Percentiles rank a stretch among this genome's conserved stretches.
phyloP scores from a whole-genome alignment of 257 asterid species.

The Solanum bukasovii region DNA sequence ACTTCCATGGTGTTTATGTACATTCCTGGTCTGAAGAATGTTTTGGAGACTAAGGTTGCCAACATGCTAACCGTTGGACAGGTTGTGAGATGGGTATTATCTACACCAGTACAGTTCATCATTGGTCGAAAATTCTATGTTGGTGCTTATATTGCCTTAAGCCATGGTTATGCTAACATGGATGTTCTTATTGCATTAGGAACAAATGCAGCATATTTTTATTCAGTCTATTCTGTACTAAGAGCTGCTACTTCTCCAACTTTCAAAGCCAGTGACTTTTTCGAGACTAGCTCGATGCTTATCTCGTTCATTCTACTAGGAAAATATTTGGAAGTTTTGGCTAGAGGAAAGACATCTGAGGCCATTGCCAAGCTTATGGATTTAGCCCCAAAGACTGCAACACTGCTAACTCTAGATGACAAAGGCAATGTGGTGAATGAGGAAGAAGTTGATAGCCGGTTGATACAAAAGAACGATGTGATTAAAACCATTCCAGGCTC shows the following conservation, averaged over 20 bases:
- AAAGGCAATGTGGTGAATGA: conserved; percentile 35
- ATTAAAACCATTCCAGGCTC: conserved; percentile 60
- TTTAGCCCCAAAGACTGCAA: conserved; percentile 48
- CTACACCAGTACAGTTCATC: conserved; percentile 60
- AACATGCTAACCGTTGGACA: conserved; percentile 40
- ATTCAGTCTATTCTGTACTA: conserved; percentile 47
- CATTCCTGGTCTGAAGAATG: conserved; percentile 36
- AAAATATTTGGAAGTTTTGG: conserved; percentile 57
- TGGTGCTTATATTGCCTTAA: conserved; percentile 44
- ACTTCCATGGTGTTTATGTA: conserved; percentile 63
- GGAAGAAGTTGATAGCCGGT: conserved; percentile 41
- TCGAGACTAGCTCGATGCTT: conserved; percentile 69
- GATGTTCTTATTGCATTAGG: conserved; percentile 60
- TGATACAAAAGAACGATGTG: conserved; percentile 49
- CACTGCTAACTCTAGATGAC: conserved; percentile 20
- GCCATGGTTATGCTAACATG: conserved; percentile 57
- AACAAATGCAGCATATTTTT: conserved; percentile 61
- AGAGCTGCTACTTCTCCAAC: conserved; percentile 35
- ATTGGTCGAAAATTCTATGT: conserved; percentile 51
- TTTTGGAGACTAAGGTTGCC: conserved; percentile 28
- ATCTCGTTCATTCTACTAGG: conserved; percentile 57
- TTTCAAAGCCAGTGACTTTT: conserved; percentile 46
- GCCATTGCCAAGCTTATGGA: conserved; percentile 63
- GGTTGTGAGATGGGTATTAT: conserved; percentile 34
- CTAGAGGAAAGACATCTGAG: conserved; percentile 62